Base-by-base conservation (phyloP, 2,329 filamentous ascomycete genomes). In the Alternaria rosae region DNA sequence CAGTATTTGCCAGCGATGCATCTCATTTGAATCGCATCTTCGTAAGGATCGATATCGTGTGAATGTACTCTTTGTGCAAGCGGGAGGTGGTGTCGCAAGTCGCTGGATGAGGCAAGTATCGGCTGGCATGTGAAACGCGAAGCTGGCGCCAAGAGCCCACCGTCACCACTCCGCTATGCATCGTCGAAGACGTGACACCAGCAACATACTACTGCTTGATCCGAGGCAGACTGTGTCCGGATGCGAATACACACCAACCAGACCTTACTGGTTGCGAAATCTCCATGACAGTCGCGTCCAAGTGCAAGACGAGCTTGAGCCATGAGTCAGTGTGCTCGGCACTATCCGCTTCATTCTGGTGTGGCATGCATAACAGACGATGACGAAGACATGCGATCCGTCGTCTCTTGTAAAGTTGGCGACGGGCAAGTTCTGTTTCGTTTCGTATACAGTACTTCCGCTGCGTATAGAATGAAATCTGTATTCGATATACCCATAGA, bases 31-130 rank as follows among this genome's bases (percentile, higher is more conserved):
- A n/a, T n/a, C 8, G 30, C 30, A 25, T 28, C 13, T n/a, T 42
- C 15, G 20, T 20, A 7, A 42, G n/a, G 3, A 12, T 13, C 9
- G 4, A 13, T 15, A n/a, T 42, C 11, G 15, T 58, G n/a, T n/a
- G 12, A 53, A 26, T 32, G 45, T n/a, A n/a, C 32, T 47, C 25
- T 32, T 12, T 28, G 23, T 54, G 12, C 15, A 26, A 25, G 21
- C 8, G 35, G 35, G n/a, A 21, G 38, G 42, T 45, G 3, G 23
- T 51, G 57, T 64, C 58, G 45, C 57, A 57, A 26, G 12, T 38
- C 15, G 54, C 64, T 54, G 25, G 42, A 56, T 45, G 35, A 41
- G 59, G 61, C 50, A 62, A 9, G 61, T 43, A 55, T 54, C 52
- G 30, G 9, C 25, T 30, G 9, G 54, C 23, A 43, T 26, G 6